Conservation (phyloP, 148 eudicot genomes). For the Nyssa sinensis region DNA sequence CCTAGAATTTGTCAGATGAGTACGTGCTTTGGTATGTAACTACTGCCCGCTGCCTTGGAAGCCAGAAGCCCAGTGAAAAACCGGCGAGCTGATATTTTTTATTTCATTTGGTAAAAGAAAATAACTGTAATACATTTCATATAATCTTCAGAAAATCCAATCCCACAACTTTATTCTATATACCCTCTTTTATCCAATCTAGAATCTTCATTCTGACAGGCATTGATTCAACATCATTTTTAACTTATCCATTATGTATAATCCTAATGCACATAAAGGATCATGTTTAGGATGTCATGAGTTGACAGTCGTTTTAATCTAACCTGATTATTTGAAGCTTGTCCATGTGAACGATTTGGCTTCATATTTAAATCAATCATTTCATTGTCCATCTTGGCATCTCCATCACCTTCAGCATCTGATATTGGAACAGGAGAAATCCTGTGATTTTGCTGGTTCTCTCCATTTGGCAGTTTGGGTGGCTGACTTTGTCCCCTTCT, state of each 20-base stretch:
- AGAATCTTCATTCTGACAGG: background rate
- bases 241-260: background rate
- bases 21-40: conserved; percentile 13
- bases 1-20: conserved; percentile 14
- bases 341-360: conserved; percentile 35
- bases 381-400: conserved; percentile 23
- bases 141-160: background rate
- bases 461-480: conserved; percentile 14
- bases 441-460: conserved; percentile 23
- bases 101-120: background rate
- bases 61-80: conserved; percentile 36
- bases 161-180: background rate
- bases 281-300: background rate
- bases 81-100: background rate
- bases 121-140: background rate
- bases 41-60: background rate
- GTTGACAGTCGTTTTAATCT: background rate
- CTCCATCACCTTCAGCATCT: conserved; percentile 21
- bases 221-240: background rate
- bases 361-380: conserved; percentile 49
- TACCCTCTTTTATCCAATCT: background rate
- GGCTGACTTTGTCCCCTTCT: conserved; percentile 16
- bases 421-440: conserved; percentile 12
- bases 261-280: background rate
- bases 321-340: conserved; percentile 38